These are phyloP conservation scores for Coniferiporia sulphurascens DNA, from an alignment of 1,284 basidiomycete genomes.

Conservation along the genomic window DNA sequence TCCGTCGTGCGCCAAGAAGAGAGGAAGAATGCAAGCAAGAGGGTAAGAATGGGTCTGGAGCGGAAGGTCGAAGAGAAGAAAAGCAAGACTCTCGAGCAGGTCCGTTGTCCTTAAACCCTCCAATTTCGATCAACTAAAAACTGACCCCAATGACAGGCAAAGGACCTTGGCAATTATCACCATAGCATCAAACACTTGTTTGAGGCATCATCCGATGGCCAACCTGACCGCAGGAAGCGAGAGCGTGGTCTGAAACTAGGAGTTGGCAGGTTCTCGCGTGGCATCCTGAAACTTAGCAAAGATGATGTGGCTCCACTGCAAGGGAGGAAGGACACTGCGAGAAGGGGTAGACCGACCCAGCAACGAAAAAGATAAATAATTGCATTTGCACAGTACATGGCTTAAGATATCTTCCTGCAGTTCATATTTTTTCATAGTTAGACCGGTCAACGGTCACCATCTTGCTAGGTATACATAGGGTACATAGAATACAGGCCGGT, in stretches of 20 bases:
- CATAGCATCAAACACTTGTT: constrained; percentile 66
- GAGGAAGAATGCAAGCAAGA: constrained; percentile 61
- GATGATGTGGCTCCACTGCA: constrained; percentile 51
- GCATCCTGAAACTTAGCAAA: constrained; percentile 56
- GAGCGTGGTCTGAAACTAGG: constrained; percentile 68
- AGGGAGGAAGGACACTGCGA: constrained; percentile 22
- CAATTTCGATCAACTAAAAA: constrained; percentile 17
- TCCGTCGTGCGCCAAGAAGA: constrained; percentile 51
- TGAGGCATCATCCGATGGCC: constrained; percentile 35
- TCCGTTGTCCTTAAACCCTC: constrained; percentile 26
- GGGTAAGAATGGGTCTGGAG: constrained; percentile 60
- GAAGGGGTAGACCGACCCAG: background rate
- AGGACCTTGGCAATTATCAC: constrained; percentile 77
- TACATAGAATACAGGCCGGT: background rate
- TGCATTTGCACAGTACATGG: background rate
- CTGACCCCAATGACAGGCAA: constrained; percentile 44
- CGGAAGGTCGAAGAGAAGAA: constrained; percentile 55
- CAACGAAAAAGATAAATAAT: background rate
- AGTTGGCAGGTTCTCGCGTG: constrained; percentile 67
- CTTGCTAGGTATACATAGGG: background rate
- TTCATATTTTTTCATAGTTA: background rate
- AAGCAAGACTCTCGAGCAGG: constrained; percentile 59
- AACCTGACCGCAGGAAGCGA: constrained; percentile 39
- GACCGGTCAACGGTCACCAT: constrained; percentile 1
- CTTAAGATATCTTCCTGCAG: background rate